These are phyloP conservation scores for Solanum paucissectum DNA, from an alignment of 257 asterid species.

Conservation along the genomic window DNA sequence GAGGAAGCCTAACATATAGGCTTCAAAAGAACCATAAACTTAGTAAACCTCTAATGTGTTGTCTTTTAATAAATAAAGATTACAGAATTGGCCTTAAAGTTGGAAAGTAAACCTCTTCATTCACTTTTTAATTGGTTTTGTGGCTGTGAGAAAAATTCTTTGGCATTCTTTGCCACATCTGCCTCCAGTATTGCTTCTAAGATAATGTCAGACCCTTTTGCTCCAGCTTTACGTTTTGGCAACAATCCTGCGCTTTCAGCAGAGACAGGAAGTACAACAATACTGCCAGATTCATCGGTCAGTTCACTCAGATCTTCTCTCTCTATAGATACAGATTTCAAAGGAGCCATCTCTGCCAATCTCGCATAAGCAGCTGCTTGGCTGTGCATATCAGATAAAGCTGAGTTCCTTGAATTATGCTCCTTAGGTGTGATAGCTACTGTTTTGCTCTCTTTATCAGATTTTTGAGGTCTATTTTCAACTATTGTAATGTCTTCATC, in stretches of 20 bases:
- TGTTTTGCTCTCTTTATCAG: conserved; percentile 21
- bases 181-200: conserved; percentile 84
- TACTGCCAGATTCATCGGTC: conserved; percentile 68
- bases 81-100: not conserved
- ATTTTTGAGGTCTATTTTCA: conserved; percentile 22
- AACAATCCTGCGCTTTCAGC: conserved; percentile 77
- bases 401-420: conserved; percentile 17
- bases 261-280: conserved; percentile 73
- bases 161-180: conserved; percentile 77
- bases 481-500: conserved; percentile 17
- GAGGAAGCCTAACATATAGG: not conserved
- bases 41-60: not conserved
- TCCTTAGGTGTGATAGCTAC: conserved; percentile 36
- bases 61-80: not conserved
- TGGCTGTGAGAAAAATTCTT: conserved; percentile 43
- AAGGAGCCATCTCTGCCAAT: conserved; percentile 43
- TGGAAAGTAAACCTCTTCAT: conserved; percentile 12
- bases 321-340: conserved; percentile 19
- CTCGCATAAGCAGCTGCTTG: conserved; percentile 58
- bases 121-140: conserved; percentile 30
- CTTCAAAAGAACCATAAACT: not conserved
- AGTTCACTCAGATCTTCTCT: conserved; percentile 55
- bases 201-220: conserved; percentile 65
- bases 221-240: conserved; percentile 49
- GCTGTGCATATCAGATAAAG: conserved; percentile 39